Conservation (phyloP, 768 basidiomycete genomes). For the Strobilomyces confusus region DNA sequence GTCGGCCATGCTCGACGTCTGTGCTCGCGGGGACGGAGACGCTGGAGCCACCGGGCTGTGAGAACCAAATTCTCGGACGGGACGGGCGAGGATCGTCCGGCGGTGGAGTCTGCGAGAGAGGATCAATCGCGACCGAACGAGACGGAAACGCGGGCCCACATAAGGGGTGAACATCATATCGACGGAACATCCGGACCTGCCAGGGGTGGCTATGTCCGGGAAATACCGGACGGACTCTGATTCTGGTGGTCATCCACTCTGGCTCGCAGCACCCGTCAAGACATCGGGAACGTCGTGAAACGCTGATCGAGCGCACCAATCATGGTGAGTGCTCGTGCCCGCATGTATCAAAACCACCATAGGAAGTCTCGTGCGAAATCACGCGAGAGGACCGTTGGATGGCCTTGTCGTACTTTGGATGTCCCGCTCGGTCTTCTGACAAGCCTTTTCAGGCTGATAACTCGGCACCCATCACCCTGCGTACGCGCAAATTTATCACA, state of each 20-base stretch:
- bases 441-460: constrained; percentile 56
- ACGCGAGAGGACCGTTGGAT: constrained; percentile 24
- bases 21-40: constrained; percentile 39
- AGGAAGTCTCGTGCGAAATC: constrained; percentile 8
- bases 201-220: constrained; percentile 36
- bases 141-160: constrained; percentile 33
- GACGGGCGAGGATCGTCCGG: constrained; percentile 49
- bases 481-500: constrained; percentile 99
- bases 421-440: constrained; percentile 17
- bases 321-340: constrained; percentile 34
- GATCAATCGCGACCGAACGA: constrained; percentile 1
- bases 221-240: constrained; percentile 39
- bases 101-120: constrained; percentile 44
- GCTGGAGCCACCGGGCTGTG: constrained; percentile 58
- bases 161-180: constrained; percentile 49
- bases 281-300: constrained; percentile 21
- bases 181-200: neutral
- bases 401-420: constrained; percentile 19
- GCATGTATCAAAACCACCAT: neutral
- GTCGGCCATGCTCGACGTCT: constrained; percentile 37
- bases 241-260: constrained; percentile 8
- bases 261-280: constrained; percentile 23
- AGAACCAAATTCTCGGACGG: constrained; percentile 50
- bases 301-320: constrained; percentile 20
- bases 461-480: constrained; percentile 87